A percentile compares a stretch with the other conserved stretches of the same genome.
Conservation (phyloP, 306 rosid genomes). For the Urtica urens region DNA sequence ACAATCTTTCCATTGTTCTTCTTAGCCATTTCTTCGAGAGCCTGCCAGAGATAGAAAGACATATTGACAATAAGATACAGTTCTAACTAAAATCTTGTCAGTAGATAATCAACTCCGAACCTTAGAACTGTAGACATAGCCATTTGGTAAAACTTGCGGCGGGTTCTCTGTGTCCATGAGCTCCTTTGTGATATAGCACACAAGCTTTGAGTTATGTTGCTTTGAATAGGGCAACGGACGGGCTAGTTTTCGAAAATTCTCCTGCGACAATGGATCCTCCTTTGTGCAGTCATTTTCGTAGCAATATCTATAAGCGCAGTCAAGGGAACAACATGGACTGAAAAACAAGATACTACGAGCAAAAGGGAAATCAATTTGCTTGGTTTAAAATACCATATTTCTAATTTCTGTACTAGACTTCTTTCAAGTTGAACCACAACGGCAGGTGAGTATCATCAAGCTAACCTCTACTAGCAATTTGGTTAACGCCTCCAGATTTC, state of each 20-base stretch:
- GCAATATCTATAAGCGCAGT: constrained; percentile 75
- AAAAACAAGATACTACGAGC: constrained; percentile 5
- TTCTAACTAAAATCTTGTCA: constrained; percentile 2
- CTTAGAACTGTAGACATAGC: constrained; percentile 88
- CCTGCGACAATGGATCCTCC: constrained; percentile 94
- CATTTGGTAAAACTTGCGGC: constrained; percentile 87
- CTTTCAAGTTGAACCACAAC: too few relatives aligned
- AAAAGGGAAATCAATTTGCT: too few relatives aligned
- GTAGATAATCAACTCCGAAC: constrained; percentile 23
- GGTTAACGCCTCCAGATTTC: too few relatives aligned
- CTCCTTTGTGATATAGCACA: constrained; percentile 94
- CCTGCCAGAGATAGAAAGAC: constrained; percentile 34
- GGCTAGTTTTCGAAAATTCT: constrained; percentile 72
- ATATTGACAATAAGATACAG: not conserved
- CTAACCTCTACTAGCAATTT: not conserved
- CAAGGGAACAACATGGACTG: constrained; percentile 33
- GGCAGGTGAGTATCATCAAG: too few relatives aligned
- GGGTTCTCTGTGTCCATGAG: constrained; percentile 95
- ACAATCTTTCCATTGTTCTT: constrained; percentile 58
- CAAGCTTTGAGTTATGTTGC: constrained; percentile 90
- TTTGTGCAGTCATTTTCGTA: constrained; percentile 91
- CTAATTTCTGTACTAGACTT: too few relatives aligned
- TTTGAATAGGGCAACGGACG: constrained; percentile 74
- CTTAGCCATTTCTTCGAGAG: constrained; percentile 85
- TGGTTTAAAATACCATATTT: too few relatives aligned